A percentile compares a stretch with the other conserved stretches of the same genome.
Evolutionary conservation across 257 asterid genomes (phyloP).

Genomic region (Solanum etuberosum): DNA sequence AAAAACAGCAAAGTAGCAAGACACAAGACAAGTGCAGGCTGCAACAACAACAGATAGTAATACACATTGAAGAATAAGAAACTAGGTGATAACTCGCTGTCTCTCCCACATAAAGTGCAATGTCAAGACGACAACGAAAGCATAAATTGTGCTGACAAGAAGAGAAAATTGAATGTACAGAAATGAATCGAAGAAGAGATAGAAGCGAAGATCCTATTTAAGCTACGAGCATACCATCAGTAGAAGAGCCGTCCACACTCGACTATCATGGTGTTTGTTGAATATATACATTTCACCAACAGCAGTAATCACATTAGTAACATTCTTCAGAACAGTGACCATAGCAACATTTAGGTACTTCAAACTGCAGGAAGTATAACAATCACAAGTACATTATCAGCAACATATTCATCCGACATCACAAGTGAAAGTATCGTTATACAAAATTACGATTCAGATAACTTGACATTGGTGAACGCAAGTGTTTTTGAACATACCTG

Average conservation of each 20-base stretch:
- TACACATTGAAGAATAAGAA: background rate
- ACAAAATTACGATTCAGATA: background rate
- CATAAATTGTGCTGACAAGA: no score
- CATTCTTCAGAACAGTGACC: constrained; percentile 97
- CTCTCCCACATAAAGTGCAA: background rate
- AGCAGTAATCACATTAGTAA: constrained; percentile 94
- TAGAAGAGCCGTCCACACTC: constrained; percentile 92
- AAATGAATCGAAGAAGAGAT: background rate
- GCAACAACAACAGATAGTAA: background rate
- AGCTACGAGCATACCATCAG: constrained; percentile 50
- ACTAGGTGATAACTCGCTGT: background rate
- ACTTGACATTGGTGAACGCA: background rate
- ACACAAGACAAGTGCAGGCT: background rate
- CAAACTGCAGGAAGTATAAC: constrained; percentile 39
- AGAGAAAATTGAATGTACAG: background rate
- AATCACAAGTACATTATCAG: background rate
- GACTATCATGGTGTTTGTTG: constrained; percentile 76
- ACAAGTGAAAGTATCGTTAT: background rate
- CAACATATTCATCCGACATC: background rate
- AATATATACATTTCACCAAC: constrained; percentile 93
- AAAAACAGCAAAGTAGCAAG: background rate
- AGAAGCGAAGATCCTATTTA: background rate
- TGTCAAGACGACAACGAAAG: background rate
- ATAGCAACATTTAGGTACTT: constrained; percentile 88
- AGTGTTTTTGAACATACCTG: constrained; percentile 26